Conservation (phyloP, 768 basidiomycete genomes). For the Dacryopinax spathularia region DNA sequence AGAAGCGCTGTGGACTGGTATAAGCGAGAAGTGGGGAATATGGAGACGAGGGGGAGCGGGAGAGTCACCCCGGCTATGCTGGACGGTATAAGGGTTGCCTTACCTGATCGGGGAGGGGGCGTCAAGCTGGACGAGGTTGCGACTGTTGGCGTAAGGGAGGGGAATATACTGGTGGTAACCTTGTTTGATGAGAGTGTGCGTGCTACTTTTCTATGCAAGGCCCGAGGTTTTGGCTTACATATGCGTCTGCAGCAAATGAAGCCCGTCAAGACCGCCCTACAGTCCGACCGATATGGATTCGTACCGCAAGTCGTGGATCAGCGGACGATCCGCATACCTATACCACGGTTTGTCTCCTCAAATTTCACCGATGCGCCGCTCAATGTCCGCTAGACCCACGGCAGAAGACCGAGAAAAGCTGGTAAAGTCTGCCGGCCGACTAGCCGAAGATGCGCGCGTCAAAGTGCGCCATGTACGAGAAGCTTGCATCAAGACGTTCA, state of each 20-base stretch:
- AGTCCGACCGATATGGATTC: constrained; percentile 59
- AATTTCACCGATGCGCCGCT: constrained; percentile 1
- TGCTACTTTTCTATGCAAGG: constrained; percentile 8
- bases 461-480: constrained; percentile 63
- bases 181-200: constrained; percentile 67
- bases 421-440: constrained; percentile 40
- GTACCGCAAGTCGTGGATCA: constrained; percentile 56
- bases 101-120: constrained; percentile 23
- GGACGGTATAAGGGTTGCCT: constrained; percentile 47
- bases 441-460: constrained; percentile 60
- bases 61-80: constrained; percentile 62
- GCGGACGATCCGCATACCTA: constrained; percentile 62
- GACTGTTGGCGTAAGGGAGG: constrained; percentile 68
- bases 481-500: constrained; percentile 50
- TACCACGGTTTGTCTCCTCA: constrained; percentile 47
- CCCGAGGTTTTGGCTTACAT: constrained; percentile 9
- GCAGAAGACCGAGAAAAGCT: constrained; percentile 52
- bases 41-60: constrained; percentile 59
- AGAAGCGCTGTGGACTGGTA: constrained; percentile 51
- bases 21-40: constrained; percentile 57
- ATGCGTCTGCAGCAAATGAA: constrained; percentile 49
- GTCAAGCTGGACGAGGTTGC: constrained; percentile 53
- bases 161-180: constrained; percentile 55
- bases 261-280: constrained; percentile 57
- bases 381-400: constrained; percentile 43